phyloP scores from a whole-genome alignment of 495 filamentous ascomycete genomes.

The Hypoxylon rickii region DNA sequence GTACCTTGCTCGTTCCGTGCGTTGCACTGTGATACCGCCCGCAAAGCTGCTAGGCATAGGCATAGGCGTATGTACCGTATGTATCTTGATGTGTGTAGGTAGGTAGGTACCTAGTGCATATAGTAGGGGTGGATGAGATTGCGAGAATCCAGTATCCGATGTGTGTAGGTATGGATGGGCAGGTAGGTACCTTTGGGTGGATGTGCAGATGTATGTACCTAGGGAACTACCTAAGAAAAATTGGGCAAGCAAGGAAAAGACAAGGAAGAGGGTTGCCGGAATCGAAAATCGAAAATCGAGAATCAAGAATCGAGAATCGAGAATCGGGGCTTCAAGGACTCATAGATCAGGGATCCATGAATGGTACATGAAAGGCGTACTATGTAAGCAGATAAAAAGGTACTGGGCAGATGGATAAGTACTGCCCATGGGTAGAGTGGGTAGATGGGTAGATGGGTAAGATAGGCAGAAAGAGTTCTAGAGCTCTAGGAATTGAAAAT shows the following conservation, averaged over 20 bases:
- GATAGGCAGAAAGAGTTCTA: too few species aligned
- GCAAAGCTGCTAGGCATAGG: background rate
- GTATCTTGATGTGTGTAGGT: background rate
- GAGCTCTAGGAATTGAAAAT: too few species aligned
- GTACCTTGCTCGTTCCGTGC: constrained; percentile 32
- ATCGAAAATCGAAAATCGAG: constrained; percentile 18
- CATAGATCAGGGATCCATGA: too few species aligned
- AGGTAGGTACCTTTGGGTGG: constrained; percentile 14
- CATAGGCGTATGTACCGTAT: background rate
- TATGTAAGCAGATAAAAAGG: constrained; percentile 1
- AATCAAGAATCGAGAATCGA: too few species aligned
- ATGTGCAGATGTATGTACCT: constrained; percentile 13
- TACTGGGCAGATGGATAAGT: constrained; percentile 1
- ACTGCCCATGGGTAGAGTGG: constrained; percentile 1
- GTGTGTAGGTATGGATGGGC: too few species aligned
- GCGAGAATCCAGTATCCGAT: too few species aligned
- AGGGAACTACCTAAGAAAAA: too few species aligned
- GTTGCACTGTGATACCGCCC: constrained; percentile 29
- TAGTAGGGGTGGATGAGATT: too few species aligned
- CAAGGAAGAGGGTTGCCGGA: constrained; percentile 16
- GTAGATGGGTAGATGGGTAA: too few species aligned
- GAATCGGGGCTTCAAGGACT: too few species aligned
- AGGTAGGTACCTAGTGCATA: background rate
- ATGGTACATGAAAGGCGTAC: too few species aligned
- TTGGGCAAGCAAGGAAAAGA: background rate